Base-by-base conservation (phyloP, 805 yeast genomes). In the Candida sithepensis region DNA sequence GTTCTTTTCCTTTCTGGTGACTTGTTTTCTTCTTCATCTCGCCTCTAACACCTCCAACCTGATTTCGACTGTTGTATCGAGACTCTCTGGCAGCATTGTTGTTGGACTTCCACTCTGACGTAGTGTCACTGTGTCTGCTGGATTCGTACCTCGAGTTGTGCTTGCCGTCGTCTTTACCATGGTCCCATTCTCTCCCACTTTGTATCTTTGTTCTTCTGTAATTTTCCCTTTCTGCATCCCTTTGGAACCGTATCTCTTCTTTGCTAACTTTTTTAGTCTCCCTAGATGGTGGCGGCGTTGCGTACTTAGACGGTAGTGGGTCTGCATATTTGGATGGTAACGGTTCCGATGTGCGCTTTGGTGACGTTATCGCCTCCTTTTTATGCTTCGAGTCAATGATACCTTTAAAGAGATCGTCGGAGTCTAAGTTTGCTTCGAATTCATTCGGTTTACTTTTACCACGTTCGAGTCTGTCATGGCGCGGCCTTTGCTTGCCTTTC, bases 211-310 rank as follows among this genome's bases (percentile, higher is more conserved):
- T 7, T 18, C 39, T 34, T 39, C 47, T 22, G 22, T 43, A 19
- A 9, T 42, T 20, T 37, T 47, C 44, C 23, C 44, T 42, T 43
- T 43, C 48, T 30, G 28, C 8, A 18, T 40, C 40, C 33, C 48
- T 38, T 24, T 39, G 33, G 22, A 13, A 40, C 18, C 41, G 26
- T 23, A 38, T 14, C 12, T 46, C 45, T 28, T 40, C 42, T n/a
- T 39, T 44, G 8, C 21, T 12, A n/a, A 20, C 23, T 26, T 9
- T 39, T 8, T 33, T 20, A n/a, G 12, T 41, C 6, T 28, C 19
- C 8, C 33, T 16, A 10, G 22, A 20, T 23, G 12, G 7, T 19
- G 13, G 8, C 5, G n/a, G 13, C 12, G 34, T 39, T 10, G 38
- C 7, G 36, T n/a, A 12, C 14, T n/a, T n/a, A 16, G 21, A 18